These are phyloP conservation scores for Fusarium sp. DNA, from an alignment of 2,329 filamentous ascomycete species.

Conservation along the genomic window DNA sequence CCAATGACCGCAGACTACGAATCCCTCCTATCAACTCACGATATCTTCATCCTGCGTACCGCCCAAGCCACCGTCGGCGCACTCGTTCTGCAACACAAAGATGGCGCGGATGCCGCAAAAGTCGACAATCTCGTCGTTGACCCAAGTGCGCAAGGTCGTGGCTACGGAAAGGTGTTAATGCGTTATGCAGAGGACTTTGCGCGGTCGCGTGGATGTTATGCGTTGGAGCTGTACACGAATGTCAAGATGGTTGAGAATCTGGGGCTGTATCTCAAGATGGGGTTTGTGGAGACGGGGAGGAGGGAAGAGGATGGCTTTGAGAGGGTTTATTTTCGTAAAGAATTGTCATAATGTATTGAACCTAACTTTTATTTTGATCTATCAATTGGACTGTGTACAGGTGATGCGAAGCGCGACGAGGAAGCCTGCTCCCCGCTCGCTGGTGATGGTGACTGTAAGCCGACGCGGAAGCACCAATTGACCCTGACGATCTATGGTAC, in stretches of 20 bases:
- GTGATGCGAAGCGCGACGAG: neutral
- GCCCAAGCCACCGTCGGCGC: conserved; percentile 45
- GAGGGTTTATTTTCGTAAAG: conserved; percentile 53
- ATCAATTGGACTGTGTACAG: neutral
- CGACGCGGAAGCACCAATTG: too few relatives aligned
- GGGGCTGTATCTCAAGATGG: conserved; percentile 47
- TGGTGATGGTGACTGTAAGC: too few relatives aligned
- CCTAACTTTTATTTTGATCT: neutral
- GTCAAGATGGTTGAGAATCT: conserved; percentile 54
- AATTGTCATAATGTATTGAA: conserved; percentile 45
- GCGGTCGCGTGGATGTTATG: conserved; percentile 33
- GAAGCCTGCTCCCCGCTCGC: neutral
- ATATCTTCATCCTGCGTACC: conserved; percentile 43
- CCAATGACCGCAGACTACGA: conserved; percentile 54
- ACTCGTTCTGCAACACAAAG: conserved; percentile 42
- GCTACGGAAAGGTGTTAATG: conserved; percentile 50
- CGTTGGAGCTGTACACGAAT: conserved; percentile 51
- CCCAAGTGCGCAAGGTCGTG: conserved; percentile 48
- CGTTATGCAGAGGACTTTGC: conserved; percentile 49
- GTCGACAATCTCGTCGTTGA: conserved; percentile 49
- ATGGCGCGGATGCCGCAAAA: conserved; percentile 33
- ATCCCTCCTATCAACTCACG: conserved; percentile 44
- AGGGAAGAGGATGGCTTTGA: conserved; percentile 50
- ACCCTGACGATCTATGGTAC: too few relatives aligned
- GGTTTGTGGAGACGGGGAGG: conserved; percentile 50